Evolutionary conservation across 2,329 filamentous ascomycete genomes (phyloP).

Genomic region (Penicillium sp.): DNA sequence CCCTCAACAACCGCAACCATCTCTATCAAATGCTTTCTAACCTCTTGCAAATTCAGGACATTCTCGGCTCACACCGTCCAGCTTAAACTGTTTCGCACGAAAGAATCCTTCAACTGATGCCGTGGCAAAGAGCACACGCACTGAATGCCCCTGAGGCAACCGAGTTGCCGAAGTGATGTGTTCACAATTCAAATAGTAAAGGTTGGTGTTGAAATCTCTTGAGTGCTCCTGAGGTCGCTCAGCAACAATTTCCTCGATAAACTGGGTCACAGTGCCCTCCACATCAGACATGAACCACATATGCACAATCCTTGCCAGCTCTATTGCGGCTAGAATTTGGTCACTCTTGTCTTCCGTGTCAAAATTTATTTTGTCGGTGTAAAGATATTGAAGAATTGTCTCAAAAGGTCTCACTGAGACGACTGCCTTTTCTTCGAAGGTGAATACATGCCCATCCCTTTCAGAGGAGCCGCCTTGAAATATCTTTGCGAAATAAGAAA

Average conservation of each 20-base stretch:
- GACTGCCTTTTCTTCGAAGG: neutral
- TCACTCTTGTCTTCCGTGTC: neutral
- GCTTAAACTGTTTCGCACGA: neutral
- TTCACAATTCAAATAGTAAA: neutral
- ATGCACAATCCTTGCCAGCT: neutral
- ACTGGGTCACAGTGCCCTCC: too few species aligned
- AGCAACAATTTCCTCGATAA: neutral
- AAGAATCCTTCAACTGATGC: neutral
- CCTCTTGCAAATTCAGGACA: neutral
- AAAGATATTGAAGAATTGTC: neutral
- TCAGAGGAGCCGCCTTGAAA: neutral
- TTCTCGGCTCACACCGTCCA: neutral
- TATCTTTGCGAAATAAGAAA: neutral
- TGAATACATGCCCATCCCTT: neutral
- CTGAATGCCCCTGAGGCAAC: neutral
- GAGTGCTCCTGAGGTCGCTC: neutral
- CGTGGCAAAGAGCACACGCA: neutral
- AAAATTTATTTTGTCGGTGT: neutral
- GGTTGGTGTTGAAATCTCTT: neutral
- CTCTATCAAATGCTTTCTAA: neutral
- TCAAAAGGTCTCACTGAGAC: neutral
- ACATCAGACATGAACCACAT: neutral
- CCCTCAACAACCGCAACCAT: too few species aligned
- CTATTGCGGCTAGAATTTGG: neutral
- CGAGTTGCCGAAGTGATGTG: neutral